Percentiles rank a stretch among this genome's conserved stretches.
Conservation (phyloP, 75 land plant species). For the Picea glauca region DNA sequence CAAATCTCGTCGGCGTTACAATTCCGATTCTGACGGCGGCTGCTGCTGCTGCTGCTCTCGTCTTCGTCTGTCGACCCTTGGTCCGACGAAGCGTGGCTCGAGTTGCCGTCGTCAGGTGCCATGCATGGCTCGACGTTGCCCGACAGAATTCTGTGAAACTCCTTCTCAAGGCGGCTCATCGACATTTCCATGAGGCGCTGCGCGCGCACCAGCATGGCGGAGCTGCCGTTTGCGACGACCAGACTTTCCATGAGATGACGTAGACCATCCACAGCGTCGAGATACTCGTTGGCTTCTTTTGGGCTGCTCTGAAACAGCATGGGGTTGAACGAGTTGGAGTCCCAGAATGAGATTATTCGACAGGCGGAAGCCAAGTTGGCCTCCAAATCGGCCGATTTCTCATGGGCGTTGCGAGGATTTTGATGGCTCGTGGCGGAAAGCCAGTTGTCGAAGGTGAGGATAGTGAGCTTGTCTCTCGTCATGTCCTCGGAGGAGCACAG, state of each 20-base stretch:
- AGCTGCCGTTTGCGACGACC: background rate
- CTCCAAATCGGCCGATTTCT: constrained; percentile 9
- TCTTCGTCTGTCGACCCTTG: constrained; percentile 11
- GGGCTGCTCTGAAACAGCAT: constrained; percentile 20
- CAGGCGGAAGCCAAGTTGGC: constrained; percentile 26
- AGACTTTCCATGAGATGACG: constrained; percentile 34
- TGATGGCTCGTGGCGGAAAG: constrained; percentile 33
- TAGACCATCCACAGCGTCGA: constrained; percentile 27
- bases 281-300: constrained; percentile 26
- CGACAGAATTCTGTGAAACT: constrained; percentile 52
- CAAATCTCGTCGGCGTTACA: background rate
- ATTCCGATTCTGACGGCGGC: background rate
- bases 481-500: background rate
- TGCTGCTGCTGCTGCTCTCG: constrained; percentile 1
- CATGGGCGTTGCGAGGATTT: background rate
- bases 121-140: constrained; percentile 16
- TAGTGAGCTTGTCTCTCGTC: constrained; percentile 9
- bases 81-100: constrained; percentile 12
- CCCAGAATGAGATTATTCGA: constrained; percentile 31
- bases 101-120: constrained; percentile 49
- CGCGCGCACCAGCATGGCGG: constrained; percentile 35
- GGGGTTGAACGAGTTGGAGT: constrained; percentile 1
- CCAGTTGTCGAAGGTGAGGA: constrained; percentile 62
- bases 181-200: constrained; percentile 59
- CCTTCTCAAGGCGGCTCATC: constrained; percentile 62